A percentile compares a stretch with the other conserved stretches of the same genome.
Evolutionary conservation across 23 red algal species (phyloP).

Genomic region (Chondrus crispus): DNA sequence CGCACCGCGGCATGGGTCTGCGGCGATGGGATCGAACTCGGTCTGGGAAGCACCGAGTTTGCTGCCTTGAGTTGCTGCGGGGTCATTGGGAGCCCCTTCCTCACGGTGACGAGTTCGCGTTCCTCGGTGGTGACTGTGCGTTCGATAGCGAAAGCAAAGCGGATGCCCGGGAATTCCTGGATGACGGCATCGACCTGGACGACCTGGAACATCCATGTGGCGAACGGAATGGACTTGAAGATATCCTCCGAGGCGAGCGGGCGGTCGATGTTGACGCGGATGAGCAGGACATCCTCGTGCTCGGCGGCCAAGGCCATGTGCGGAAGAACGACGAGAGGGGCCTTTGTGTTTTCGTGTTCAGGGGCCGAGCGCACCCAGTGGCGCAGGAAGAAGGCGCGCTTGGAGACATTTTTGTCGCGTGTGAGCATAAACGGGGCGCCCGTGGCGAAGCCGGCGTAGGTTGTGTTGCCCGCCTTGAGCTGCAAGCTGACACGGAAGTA

Average conservation of each 20-base stretch:
- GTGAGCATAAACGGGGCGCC: slow-evolving; percentile 63
- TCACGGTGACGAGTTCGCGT: not conserved
- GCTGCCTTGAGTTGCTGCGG: not conserved
- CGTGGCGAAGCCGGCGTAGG: slow-evolving; percentile 42
- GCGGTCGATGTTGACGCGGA: slow-evolving; percentile 50
- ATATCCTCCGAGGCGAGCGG: slow-evolving; percentile 34
- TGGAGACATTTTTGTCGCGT: slow-evolving; percentile 36
- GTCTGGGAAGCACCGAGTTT: not conserved
- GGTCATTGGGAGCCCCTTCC: too few relatives aligned
- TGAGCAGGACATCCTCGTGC: slow-evolving; percentile 6
- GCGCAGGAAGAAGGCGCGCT: slow-evolving; percentile 53
- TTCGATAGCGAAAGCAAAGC: slow-evolving; percentile 55
- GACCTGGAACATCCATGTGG: slow-evolving; percentile 52
- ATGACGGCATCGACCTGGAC: slow-evolving; percentile 53
- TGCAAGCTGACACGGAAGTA: slow-evolving; percentile 39
- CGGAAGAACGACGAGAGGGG: not conserved
- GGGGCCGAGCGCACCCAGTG: slow-evolving; percentile 39
- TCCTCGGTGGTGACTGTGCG: slow-evolving; percentile 54
- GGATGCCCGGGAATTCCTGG: slow-evolving; percentile 8
- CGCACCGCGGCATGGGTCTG: not conserved
- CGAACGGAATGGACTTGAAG: slow-evolving; percentile 49
- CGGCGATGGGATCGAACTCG: not conserved
- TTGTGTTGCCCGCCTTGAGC: not conserved
- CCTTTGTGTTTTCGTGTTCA: not conserved
- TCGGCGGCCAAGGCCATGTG: slow-evolving; percentile 34